A percentile compares a stretch with the other conserved stretches of the same genome.
These are phyloP conservation scores for Ceratocystis destructans DNA, from an alignment of 2,329 filamentous ascomycete species.

Conservation along the genomic window DNA sequence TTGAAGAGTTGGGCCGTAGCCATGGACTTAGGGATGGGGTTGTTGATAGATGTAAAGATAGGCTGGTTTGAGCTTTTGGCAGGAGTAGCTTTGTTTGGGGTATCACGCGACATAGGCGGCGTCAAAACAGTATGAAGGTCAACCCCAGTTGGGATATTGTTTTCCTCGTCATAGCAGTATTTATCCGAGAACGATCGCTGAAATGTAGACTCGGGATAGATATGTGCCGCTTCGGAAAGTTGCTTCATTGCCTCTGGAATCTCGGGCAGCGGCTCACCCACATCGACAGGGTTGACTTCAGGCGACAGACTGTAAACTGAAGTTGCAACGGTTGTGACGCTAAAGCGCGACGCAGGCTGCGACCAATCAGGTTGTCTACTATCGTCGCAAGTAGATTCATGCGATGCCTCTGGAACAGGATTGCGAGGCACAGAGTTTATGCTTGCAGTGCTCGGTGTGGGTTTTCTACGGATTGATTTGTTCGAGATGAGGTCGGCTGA, in stretches of 20 bases:
- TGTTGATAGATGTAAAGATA: conserved; percentile 6
- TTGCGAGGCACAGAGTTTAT: not conserved
- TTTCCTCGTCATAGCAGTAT: not conserved
- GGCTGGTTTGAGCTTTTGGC: not conserved
- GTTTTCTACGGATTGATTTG: conserved; percentile 36
- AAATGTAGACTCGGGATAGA: not conserved
- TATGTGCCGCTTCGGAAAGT: conserved; percentile 12
- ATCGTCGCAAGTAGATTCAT: conserved; percentile 19
- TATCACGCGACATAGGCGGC: conserved; percentile 10
- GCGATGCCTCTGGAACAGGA: conserved; percentile 5
- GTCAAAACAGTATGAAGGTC: conserved; percentile 12
- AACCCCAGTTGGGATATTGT: conserved; percentile 13
- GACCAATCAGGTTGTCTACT: conserved; percentile 27
- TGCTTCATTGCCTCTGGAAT: conserved; percentile 24
- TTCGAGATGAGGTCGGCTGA: conserved; percentile 10
- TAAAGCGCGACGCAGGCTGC: conserved; percentile 48
- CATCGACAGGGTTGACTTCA: conserved; percentile 28
- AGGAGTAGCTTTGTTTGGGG: conserved; percentile 1
- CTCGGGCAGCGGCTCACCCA: conserved; percentile 28
- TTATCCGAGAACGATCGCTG: not conserved
- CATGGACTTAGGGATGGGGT: conserved; percentile 10
- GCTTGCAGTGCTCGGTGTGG: conserved; percentile 26
- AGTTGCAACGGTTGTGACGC: conserved; percentile 47
- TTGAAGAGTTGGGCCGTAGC: conserved; percentile 14
- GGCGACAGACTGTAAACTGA: conserved; percentile 33